phyloP scores from a whole-genome alignment of 495 filamentous ascomycete species.

The Parathielavia appendiculata region DNA sequence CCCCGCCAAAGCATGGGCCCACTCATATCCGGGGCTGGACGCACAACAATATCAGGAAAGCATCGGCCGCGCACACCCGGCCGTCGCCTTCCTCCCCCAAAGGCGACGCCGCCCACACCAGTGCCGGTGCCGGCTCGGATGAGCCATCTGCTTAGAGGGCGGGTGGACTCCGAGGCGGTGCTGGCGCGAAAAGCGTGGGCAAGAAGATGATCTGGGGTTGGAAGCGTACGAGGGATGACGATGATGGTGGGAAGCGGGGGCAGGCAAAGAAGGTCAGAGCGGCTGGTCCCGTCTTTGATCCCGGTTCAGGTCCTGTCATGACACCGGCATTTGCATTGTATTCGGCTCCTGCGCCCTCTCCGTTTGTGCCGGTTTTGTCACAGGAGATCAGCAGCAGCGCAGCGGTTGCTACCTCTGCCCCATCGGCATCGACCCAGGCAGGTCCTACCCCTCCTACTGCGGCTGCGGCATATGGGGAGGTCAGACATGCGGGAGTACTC shows the following conservation, averaged over 20 bases:
- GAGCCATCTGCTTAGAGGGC: conserved; percentile 11
- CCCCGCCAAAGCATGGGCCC: conserved; percentile 42
- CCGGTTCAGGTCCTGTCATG: background rate
- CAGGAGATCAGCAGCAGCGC: background rate
- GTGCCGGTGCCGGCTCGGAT: background rate
- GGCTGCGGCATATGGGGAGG: background rate
- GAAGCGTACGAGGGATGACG: background rate
- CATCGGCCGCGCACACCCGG: background rate
- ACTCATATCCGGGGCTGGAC: conserved; percentile 48
- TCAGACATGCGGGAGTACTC: background rate
- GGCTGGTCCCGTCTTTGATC: background rate
- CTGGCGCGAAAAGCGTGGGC: background rate
- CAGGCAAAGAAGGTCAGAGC: background rate
- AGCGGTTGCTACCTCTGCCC: background rate
- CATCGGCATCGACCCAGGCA: background rate
- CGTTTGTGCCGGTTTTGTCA: background rate
- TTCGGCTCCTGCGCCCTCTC: background rate
- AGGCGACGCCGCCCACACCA: background rate
- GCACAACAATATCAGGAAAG: conserved; percentile 40
- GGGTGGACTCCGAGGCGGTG: background rate
- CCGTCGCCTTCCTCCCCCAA: conserved; percentile 11
- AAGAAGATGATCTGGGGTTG: background rate
- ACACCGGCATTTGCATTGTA: background rate
- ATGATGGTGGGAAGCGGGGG: background rate
- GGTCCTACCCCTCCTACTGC: background rate